These are phyloP conservation scores for Talaromyces stipitatus DNA, from an alignment of 495 filamentous ascomycete species.

Conservation along the genomic window DNA sequence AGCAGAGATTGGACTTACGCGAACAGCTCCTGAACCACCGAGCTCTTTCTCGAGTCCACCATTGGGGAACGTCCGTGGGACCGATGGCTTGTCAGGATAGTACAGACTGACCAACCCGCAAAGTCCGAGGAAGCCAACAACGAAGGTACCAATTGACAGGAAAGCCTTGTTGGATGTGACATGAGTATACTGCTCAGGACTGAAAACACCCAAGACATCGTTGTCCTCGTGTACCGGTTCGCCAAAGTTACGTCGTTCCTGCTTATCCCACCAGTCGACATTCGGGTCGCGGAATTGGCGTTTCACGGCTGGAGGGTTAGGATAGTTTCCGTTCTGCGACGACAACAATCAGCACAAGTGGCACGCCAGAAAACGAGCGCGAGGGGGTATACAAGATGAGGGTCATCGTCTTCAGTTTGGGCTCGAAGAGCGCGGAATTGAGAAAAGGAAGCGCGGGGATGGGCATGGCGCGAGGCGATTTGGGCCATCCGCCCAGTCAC, in stretches of 20 bases:
- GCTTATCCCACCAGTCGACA: constrained; percentile 94
- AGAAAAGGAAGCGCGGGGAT: constrained; percentile 46
- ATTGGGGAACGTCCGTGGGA: constrained; percentile 66
- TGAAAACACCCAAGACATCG: constrained; percentile 88
- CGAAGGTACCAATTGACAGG: constrained; percentile 66
- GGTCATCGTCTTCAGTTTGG: constrained; percentile 63
- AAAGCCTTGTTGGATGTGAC: constrained; percentile 63
- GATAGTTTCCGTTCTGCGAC: constrained; percentile 80
- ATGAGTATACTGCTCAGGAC: constrained; percentile 83
- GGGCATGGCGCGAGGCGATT: constrained; percentile 37
- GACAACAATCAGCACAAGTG: constrained; percentile 11
- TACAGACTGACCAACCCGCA: constrained; percentile 59
- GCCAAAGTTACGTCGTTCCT: constrained; percentile 91
- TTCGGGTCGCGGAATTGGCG: constrained; percentile 87
- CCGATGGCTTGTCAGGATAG: constrained; percentile 82
- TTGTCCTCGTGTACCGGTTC: constrained; percentile 97
- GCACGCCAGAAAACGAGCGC: not conserved
- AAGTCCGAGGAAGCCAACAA: constrained; percentile 61
- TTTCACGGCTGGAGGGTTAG: constrained; percentile 78
- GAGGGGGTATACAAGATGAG: constrained; percentile 57
- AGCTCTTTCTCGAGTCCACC: constrained; percentile 80
- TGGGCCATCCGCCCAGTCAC: constrained; percentile 39
- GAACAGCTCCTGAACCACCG: constrained; percentile 54
- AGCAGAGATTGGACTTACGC: constrained; percentile 22
- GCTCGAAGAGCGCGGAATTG: constrained; percentile 39